Evolutionary conservation across 169 alveolate genomes (phyloP).

Genomic region (Eimeria acervulina): DNA sequence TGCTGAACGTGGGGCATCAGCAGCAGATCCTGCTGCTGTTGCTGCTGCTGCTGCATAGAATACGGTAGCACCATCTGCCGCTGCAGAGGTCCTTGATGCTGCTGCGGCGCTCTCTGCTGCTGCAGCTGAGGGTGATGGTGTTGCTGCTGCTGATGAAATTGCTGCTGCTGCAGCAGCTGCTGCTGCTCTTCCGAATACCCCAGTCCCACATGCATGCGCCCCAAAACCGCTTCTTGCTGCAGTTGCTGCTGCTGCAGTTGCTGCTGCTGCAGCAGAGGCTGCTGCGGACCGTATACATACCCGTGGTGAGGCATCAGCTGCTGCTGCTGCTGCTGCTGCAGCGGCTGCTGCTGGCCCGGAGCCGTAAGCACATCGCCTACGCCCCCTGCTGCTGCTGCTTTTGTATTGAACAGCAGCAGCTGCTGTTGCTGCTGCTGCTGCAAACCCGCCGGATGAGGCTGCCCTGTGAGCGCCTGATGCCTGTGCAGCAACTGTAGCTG

Average conservation of each 20-base stretch:
- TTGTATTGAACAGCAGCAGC: neutral
- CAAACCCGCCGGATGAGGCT: neutral
- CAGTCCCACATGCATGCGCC: neutral
- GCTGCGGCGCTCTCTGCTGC: neutral
- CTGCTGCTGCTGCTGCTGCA: too few relatives aligned
- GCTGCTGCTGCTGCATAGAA: neutral
- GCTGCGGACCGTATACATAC: neutral
- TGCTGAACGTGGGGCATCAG: too few relatives aligned
- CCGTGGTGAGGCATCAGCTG: slow-evolving; percentile 18
- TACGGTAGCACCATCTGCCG: neutral
- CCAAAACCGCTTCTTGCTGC: slow-evolving; percentile 13
- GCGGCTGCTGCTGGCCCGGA: neutral
- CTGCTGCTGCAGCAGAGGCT: slow-evolving; percentile 51
- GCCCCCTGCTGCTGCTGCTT: slow-evolving; percentile 35
- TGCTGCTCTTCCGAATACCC: slow-evolving; percentile 4
- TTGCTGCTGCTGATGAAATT: neutral
- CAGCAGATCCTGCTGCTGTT: neutral
- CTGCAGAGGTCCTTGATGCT: neutral
- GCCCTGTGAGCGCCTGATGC: slow-evolving; percentile 14
- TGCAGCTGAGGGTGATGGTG: too few relatives aligned
- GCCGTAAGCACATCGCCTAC: neutral
- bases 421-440: slow-evolving; percentile 49
- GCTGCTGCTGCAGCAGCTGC: slow-evolving; percentile 40
- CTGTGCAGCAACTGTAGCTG: too few relatives aligned
- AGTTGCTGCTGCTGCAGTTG: slow-evolving; percentile 46